Percentiles rank a stretch among this genome's conserved stretches.
Evolutionary conservation across 2,329 filamentous ascomycete species (phyloP).

Genomic region (Aspergillus spinulosporus): DNA sequence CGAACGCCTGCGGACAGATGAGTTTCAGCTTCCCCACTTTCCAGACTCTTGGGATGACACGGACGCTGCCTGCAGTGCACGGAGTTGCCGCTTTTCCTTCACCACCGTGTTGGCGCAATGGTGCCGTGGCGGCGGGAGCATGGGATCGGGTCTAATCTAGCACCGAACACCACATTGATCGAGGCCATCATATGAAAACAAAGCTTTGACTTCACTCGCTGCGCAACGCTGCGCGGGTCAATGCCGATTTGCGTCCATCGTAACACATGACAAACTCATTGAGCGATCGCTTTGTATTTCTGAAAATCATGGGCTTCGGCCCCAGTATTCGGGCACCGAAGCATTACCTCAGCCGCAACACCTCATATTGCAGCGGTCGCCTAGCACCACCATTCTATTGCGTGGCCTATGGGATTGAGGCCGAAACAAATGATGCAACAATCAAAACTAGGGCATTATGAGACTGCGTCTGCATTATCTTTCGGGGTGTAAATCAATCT

Average conservation of each 20-base stretch:
- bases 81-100: not conserved
- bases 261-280: not conserved
- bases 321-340: conserved; percentile 10
- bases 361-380: not conserved
- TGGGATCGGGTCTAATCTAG: not conserved
- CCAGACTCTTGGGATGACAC: conserved; percentile 7
- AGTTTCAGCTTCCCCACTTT: conserved; percentile 15
- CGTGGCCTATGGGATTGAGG: not conserved
- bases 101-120: not conserved
- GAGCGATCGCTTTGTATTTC: not conserved
- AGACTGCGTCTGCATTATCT: not conserved
- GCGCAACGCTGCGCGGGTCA: not conserved
- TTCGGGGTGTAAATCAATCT: too few relatives aligned
- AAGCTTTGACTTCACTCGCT: not conserved
- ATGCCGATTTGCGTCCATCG: conserved; percentile 7
- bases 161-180: not conserved
- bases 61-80: not conserved
- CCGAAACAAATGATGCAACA: conserved; percentile 3
- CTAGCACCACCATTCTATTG: not conserved
- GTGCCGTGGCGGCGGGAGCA: not conserved
- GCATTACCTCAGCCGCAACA: conserved; percentile 2
- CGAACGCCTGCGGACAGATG: conserved; percentile 10
- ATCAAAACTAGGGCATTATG: not conserved
- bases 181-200: not conserved
- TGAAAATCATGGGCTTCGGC: not conserved